A percentile compares a stretch with the other conserved stretches of the same genome.
These are phyloP conservation scores for Myriangium duriaei DNA, from an alignment of 2,329 filamentous ascomycete species.

Conservation along the genomic window DNA sequence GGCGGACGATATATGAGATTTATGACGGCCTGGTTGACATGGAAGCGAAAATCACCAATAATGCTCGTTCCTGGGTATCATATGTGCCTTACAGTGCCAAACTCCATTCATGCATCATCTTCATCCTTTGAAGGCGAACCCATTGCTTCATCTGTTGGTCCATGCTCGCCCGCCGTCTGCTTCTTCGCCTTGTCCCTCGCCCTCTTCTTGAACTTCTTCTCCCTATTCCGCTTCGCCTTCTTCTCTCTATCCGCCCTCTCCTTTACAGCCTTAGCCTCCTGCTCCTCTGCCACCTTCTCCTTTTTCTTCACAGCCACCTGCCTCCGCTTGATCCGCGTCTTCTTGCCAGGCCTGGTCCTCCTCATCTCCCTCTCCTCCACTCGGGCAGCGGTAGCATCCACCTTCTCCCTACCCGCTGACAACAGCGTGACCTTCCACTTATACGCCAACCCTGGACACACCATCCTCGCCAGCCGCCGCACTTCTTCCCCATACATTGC, in stretches of 20 bases:
- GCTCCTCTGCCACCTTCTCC: conserved; percentile 15
- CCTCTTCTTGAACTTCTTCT: conserved; percentile 26
- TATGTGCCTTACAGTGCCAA: too few species aligned
- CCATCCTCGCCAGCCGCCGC: conserved; percentile 10
- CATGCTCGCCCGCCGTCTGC: too few species aligned
- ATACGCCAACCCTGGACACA: conserved; percentile 16
- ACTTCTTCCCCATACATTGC: conserved; percentile 16
- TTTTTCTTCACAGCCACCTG: neutral
- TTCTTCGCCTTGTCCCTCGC: conserved; percentile 22
- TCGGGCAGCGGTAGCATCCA: neutral
- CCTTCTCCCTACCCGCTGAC: conserved; percentile 10
- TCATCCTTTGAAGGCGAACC: neutral
- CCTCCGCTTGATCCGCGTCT: conserved; percentile 19
- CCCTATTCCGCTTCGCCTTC: conserved; percentile 21
- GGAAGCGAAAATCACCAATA: too few species aligned
- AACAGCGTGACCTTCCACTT: conserved; percentile 17
- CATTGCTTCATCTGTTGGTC: neutral
- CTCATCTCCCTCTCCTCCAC: conserved; percentile 11
- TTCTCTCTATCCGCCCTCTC: conserved; percentile 22
- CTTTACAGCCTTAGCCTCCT: conserved; percentile 10
- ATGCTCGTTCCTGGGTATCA: too few species aligned
- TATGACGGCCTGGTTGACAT: too few species aligned
- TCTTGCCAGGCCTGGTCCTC: conserved; percentile 21
- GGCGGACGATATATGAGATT: too few species aligned
- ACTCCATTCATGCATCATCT: too few species aligned